A percentile compares a stretch with the other conserved stretches of the same genome.
Conservation (phyloP, 2,329 filamentous ascomycete genomes). For the Rhynchosporium secalis region DNA sequence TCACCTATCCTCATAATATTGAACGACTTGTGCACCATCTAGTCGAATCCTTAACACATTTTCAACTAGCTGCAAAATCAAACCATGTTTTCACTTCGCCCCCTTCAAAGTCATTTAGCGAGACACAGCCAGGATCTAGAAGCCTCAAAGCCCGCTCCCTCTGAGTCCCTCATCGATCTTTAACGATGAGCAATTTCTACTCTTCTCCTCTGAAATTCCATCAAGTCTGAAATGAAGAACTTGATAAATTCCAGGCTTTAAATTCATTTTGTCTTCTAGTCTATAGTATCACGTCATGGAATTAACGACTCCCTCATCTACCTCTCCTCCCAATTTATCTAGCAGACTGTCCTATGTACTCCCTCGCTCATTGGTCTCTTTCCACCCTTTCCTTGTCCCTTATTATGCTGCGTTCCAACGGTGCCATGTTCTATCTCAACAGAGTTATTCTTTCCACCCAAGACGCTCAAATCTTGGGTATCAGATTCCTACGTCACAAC, state of each 20-base stretch:
- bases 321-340: no score
- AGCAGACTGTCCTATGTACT: slow-evolving; percentile 45
- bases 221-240: no score
- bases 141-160: slow-evolving; percentile 1
- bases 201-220: no score
- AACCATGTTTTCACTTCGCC: background rate
- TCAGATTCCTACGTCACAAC: slow-evolving; percentile 27
- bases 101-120: slow-evolving; percentile 2
- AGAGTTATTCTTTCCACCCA: slow-evolving; percentile 40
- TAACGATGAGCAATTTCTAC: background rate
- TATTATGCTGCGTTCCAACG: slow-evolving; percentile 19
- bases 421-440: slow-evolving; percentile 44
- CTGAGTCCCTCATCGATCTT: background rate
- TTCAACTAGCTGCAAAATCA: no score
- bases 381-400: slow-evolving; percentile 40
- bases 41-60: no score
- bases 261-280: no score
- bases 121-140: background rate
- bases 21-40: no score
- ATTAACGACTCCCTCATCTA: no score
- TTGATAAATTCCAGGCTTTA: no score
- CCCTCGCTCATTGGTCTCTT: slow-evolving; percentile 48
- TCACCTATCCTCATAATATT: no score
- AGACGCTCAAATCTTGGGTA: slow-evolving; percentile 47
- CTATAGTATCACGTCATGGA: no score